These are phyloP conservation scores for Trametes cubensis DNA, from an alignment of 768 basidiomycete species.

Conservation along the genomic window DNA sequence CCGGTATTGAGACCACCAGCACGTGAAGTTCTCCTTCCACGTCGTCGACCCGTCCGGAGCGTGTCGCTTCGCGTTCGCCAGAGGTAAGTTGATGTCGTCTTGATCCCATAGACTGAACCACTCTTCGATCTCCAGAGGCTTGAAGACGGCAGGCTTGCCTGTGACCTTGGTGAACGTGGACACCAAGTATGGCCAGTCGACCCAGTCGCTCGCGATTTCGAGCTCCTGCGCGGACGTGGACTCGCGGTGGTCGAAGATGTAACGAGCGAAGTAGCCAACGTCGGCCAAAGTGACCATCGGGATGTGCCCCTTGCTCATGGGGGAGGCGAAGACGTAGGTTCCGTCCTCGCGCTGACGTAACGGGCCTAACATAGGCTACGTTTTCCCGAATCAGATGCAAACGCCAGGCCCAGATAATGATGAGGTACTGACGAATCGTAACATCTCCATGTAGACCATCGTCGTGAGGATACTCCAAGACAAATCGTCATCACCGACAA, in stretches of 20 bases:
- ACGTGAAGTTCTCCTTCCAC: constrained; percentile 37
- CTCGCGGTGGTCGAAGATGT: constrained; percentile 36
- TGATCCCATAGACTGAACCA: constrained; percentile 10
- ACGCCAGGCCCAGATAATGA: not conserved
- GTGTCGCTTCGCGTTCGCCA: constrained; percentile 23
- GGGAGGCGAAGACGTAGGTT: constrained; percentile 34
- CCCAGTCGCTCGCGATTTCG: constrained; percentile 32
- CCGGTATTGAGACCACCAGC: constrained; percentile 47
- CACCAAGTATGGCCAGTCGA: constrained; percentile 31
- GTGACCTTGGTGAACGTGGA: constrained; percentile 35
- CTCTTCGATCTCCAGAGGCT: constrained; percentile 24
- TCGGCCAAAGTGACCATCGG: constrained; percentile 36
- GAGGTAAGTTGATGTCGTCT: constrained; percentile 23
- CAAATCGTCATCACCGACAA: constrained; percentile 35
- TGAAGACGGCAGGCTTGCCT: constrained; percentile 29
- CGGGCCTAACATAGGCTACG: constrained; percentile 28
- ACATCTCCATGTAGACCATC: constrained; percentile 25
- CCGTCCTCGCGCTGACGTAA: constrained; percentile 32
- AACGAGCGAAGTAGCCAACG: constrained; percentile 34
- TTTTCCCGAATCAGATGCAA: not conserved
- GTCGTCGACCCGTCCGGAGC: constrained; percentile 27
- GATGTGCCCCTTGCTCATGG: constrained; percentile 31
- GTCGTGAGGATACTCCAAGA: constrained; percentile 44
- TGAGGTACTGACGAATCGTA: constrained; percentile 8
- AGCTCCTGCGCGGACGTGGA: constrained; percentile 30